Conservation (phyloP, 169 alveolate genomes). For the Plasmodium malariae region DNA sequence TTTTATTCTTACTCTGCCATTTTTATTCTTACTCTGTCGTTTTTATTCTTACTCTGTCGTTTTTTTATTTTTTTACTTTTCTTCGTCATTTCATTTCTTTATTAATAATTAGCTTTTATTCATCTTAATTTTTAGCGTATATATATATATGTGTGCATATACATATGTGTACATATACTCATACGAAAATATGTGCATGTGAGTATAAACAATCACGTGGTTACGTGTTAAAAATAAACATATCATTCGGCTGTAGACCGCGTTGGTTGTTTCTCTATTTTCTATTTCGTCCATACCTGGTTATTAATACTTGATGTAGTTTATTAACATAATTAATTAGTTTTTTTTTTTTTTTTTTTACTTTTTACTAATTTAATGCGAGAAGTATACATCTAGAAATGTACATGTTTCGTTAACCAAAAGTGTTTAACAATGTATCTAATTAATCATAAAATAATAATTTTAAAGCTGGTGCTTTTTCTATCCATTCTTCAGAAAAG, state of each 20-base stretch:
- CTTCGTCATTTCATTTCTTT: too few species aligned
- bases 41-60: too few species aligned
- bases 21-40: too few species aligned
- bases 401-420: background rate
- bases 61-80: too few species aligned
- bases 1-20: too few species aligned
- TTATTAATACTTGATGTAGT: background rate
- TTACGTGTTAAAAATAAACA: slow-evolving; percentile 16
- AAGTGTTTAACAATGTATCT: slow-evolving; percentile 35
- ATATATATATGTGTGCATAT: background rate
- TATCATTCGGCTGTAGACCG: background rate
- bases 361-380: background rate
- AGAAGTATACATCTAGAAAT: slow-evolving; percentile 5
- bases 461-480: slow-evolving; percentile 32
- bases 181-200: background rate
- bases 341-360: background rate
- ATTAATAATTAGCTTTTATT: slow-evolving; percentile 21
- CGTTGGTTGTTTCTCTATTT: background rate
- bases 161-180: background rate
- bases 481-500: slow-evolving; percentile 28
- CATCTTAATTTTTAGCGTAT: background rate
- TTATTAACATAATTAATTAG: background rate
- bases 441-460: slow-evolving; percentile 9
- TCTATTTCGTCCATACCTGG: background rate
- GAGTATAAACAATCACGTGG: too few species aligned